Evolutionary conservation across 1,284 basidiomycete genomes (phyloP).

Genomic region (Leccinum subfulvum): DNA sequence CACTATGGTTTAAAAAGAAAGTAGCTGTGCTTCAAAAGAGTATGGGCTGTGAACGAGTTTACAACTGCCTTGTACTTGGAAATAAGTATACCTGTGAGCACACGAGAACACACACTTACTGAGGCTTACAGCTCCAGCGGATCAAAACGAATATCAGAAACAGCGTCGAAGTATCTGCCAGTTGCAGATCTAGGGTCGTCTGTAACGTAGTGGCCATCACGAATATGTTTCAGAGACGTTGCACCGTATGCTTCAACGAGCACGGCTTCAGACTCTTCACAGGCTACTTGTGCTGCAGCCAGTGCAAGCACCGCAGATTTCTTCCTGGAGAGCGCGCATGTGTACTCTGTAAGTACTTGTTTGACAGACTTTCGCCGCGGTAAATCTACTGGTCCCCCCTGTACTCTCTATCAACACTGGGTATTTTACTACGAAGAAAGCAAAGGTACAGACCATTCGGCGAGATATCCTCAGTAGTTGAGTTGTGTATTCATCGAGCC

Average conservation of each 20-base stretch:
- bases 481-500: not conserved
- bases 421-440: not conserved
- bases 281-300: not conserved
- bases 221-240: not conserved
- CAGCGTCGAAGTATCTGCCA: not conserved
- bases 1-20: no score
- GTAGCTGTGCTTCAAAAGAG: no score
- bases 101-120: not conserved
- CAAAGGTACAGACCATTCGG: not conserved
- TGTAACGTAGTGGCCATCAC: not conserved
- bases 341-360: not conserved
- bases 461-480: not conserved
- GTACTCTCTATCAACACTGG: not conserved
- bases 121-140: not conserved
- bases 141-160: not conserved
- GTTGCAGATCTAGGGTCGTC: not conserved
- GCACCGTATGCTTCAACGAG: not conserved
- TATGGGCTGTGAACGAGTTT: no score
- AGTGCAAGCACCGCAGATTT: not conserved
- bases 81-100: not conserved
- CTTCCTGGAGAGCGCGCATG: not conserved
- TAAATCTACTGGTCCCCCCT: not conserved
- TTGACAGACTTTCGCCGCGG: not conserved
- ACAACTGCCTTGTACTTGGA: no score
- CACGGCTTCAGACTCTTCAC: not conserved